Evolutionary conservation across 495 filamentous ascomycete species (phyloP), one percentile per base, ranked within the genome.

Genomic region (Aspergillus mulundensis): DNA sequence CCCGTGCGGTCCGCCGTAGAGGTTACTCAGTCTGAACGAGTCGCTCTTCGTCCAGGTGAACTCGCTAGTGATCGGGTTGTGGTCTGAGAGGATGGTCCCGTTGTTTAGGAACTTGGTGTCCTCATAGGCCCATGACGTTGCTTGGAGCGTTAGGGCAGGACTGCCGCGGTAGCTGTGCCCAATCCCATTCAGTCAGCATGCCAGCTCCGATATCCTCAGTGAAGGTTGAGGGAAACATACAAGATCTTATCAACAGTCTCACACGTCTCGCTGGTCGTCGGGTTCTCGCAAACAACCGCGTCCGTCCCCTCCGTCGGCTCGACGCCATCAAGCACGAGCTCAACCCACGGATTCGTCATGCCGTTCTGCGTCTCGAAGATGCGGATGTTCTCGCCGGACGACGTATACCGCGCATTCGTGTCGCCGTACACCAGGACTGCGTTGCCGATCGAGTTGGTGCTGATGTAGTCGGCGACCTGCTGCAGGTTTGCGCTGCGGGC

Each of bases 191-290:
- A n/a, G n/a, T n/a, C n/a, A n/a, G n/a, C n/a, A n/a, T n/a, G n/a
- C n/a, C n/a, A n/a, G n/a, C n/a, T n/a, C n/a, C n/a, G n/a, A n/a
- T n/a, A n/a, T n/a, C n/a, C n/a, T n/a, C 19, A 39, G 16, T 21
- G 19, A 39, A 25, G 21, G 19, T 23, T 23, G 8, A 44, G 10
- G 7, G n/a, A 21, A 16, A 34, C 56, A 32, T 59, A 62, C 57
- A 85, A 73, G 40, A 85, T 76, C 66, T 86, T 87, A 58, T 87
- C 84, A 15, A 87, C 80, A 1, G 76, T 79, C 68, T 86, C 84
- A 63, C 84, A 87, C 5, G 57, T 66, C 50, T 75, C 66, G 18
- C 61, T 73, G 5, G 66, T 60, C 38, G 76, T 73, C 0, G 81
- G 79, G 60, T 82, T 79, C 21, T 65, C 71, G 61, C 82, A 85